Evolutionary conservation across 2,329 filamentous ascomycete genomes (phyloP).

Genomic region (Pleurostoma richardsiae): DNA sequence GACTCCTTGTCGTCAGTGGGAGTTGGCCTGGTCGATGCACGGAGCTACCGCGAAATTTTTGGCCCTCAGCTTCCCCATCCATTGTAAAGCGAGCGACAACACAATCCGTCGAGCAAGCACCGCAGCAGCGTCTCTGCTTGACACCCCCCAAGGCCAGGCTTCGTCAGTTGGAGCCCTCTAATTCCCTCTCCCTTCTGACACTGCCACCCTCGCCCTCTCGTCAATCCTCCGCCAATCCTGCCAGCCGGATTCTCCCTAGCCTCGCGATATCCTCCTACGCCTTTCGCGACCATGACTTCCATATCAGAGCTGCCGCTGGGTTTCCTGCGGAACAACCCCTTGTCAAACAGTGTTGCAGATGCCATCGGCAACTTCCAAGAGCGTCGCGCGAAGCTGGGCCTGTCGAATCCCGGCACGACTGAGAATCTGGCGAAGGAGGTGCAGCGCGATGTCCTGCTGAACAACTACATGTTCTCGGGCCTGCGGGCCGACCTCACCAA

Average conservation of each 20-base stretch:
- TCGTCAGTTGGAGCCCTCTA: not conserved
- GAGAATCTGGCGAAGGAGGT: slow-evolving; percentile 85
- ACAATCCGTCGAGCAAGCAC: no score
- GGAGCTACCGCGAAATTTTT: slow-evolving; percentile 11
- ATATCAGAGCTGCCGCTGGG: slow-evolving; percentile 47
- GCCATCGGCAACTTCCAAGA: slow-evolving; percentile 78
- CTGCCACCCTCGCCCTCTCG: no score
- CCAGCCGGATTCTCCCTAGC: no score
- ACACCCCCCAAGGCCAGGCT: not conserved
- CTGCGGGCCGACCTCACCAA: slow-evolving; percentile 95
- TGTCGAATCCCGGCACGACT: slow-evolving; percentile 88
- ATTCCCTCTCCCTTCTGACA: not conserved
- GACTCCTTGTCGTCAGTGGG: not conserved
- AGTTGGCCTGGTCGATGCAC: not conserved
- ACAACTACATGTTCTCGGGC: slow-evolving; percentile 94
- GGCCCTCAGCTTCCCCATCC: slow-evolving; percentile 3
- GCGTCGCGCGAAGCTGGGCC: slow-evolving; percentile 78
- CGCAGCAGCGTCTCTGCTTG: no score
- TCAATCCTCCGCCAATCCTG: no score
- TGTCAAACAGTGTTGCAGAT: slow-evolving; percentile 66
- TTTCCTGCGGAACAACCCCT: slow-evolving; percentile 69
- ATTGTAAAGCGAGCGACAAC: slow-evolving; percentile 1
- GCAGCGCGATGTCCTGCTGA: slow-evolving; percentile 91
- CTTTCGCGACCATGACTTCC: slow-evolving; percentile 43
- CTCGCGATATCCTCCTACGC: not conserved